These are phyloP conservation scores for Kluyveromyces marxianus DNA, from an alignment of 1,139 yeast genomes.

Conservation along the genomic window DNA sequence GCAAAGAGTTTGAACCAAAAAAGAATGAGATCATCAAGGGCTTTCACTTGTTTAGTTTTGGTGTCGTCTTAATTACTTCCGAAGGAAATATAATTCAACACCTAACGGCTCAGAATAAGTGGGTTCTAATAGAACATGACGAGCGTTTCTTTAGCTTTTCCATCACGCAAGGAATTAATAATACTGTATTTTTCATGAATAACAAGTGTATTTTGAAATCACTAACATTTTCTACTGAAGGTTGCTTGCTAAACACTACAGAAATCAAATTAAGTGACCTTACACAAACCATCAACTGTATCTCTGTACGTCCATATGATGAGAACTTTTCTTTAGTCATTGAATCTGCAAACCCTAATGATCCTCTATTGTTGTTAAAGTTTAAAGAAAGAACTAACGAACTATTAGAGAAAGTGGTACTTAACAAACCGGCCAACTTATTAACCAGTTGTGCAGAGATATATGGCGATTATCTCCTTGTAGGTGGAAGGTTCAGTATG, in stretches of 20 bases:
- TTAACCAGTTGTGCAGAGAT: constrained; percentile 51
- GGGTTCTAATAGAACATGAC: constrained; percentile 32
- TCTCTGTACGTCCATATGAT: constrained; percentile 30
- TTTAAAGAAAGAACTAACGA: constrained; percentile 27
- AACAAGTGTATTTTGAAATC: constrained; percentile 47
- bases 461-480: constrained; percentile 39
- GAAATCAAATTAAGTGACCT: constrained; percentile 19
- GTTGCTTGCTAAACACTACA: constrained; percentile 12
- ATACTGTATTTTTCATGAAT: constrained; percentile 42
- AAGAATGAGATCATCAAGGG: constrained; percentile 58
- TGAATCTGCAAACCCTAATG: constrained; percentile 64
- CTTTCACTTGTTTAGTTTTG: constrained; percentile 40
- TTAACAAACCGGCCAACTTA: constrained; percentile 41
- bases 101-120: constrained; percentile 24
- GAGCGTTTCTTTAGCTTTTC: constrained; percentile 41
- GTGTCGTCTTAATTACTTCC: constrained; percentile 54
- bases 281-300: constrained; percentile 50
- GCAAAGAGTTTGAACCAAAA: constrained; percentile 21
- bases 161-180: constrained; percentile 41
- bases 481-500: constrained; percentile 71
- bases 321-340: constrained; percentile 36
- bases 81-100: constrained; percentile 45
- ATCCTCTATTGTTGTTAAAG: constrained; percentile 44
- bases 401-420: constrained; percentile 16
- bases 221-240: constrained; percentile 34